A percentile compares a stretch with the other conserved stretches of the same genome.
Conservation (phyloP, 1,139 yeast genomes). For the Protomyces macrosporus region DNA sequence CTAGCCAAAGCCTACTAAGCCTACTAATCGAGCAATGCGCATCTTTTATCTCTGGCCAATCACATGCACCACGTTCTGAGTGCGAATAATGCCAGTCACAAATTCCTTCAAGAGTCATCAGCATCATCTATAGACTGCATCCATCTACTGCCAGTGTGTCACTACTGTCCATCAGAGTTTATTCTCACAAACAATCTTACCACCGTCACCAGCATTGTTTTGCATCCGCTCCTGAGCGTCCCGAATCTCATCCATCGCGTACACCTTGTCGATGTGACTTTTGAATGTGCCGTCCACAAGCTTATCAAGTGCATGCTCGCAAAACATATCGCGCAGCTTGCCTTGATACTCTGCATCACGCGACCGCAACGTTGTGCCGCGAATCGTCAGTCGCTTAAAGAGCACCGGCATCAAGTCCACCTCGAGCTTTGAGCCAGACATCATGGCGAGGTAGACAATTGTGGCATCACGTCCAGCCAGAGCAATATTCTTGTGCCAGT, state of each 20-base stretch:
- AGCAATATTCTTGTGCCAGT: slow-evolving; percentile 34
- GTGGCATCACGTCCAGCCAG: slow-evolving; percentile 37
- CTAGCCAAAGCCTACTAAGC: too few species aligned
- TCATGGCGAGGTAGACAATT: slow-evolving; percentile 36
- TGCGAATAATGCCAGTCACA: too few species aligned
- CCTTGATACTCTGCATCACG: slow-evolving; percentile 35
- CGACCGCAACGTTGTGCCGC: slow-evolving; percentile 39
- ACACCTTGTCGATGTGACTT: slow-evolving; percentile 34
- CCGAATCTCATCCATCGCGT: slow-evolving; percentile 34
- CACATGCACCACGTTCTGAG: background rate
- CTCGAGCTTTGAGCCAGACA: slow-evolving; percentile 35
- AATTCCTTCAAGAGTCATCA: too few species aligned
- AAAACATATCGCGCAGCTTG: slow-evolving; percentile 35
- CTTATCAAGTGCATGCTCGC: slow-evolving; percentile 35
- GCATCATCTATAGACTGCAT: background rate
- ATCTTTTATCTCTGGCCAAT: background rate
- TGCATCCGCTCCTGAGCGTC: slow-evolving; percentile 38
- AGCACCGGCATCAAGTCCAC: slow-evolving; percentile 34
- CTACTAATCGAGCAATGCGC: too few species aligned
- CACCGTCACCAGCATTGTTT: slow-evolving; percentile 37
- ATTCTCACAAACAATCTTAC: slow-evolving; percentile 36
- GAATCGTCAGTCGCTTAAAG: slow-evolving; percentile 35
- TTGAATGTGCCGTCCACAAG: slow-evolving; percentile 34
- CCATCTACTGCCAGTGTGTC: background rate
- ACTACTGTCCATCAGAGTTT: background rate